These are phyloP conservation scores for Whalleya microplaca DNA, from an alignment of 2,329 filamentous ascomycete genomes.

Conservation along the genomic window DNA sequence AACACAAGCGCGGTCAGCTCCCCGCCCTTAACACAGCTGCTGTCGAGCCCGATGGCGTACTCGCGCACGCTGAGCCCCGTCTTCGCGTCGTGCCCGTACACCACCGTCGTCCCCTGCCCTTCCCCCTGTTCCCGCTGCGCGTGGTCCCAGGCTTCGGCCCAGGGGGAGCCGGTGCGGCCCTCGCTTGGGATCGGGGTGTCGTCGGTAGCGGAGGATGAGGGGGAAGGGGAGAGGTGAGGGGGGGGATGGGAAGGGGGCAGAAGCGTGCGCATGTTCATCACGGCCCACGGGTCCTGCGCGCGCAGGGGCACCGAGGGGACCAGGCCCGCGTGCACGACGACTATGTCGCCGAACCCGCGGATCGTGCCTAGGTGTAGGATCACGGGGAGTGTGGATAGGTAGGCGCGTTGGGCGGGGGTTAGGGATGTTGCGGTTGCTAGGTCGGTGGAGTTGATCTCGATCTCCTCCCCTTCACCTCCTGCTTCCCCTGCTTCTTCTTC, in stretches of 20 bases:
- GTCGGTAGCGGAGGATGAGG: not conserved
- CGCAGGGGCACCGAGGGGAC: slow-evolving; percentile 74
- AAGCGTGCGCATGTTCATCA: slow-evolving; percentile 92
- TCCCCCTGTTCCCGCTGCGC: slow-evolving; percentile 43
- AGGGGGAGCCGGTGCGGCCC: slow-evolving; percentile 60
- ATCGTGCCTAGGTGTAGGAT: slow-evolving; percentile 74
- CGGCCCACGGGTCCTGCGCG: slow-evolving; percentile 75
- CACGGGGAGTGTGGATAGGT: slow-evolving; percentile 74
- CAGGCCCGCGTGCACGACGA: slow-evolving; percentile 84
- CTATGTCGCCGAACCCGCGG: slow-evolving; percentile 59
- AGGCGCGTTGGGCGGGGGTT: slow-evolving; percentile 63
- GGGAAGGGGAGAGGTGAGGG: not conserved
- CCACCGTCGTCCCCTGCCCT: slow-evolving; percentile 61
- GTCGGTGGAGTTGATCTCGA: slow-evolving; percentile 40
- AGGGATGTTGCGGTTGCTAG: slow-evolving; percentile 61
- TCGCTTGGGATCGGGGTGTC: slow-evolving; percentile 41
- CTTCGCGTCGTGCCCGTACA: slow-evolving; percentile 88
- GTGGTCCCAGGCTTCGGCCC: slow-evolving; percentile 67
- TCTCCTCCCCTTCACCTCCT: slow-evolving; percentile 27
- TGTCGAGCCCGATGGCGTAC: slow-evolving; percentile 85
- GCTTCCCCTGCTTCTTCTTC: slow-evolving; percentile 14
- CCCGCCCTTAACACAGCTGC: slow-evolving; percentile 77
- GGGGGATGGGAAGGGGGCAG: slow-evolving; percentile 59
- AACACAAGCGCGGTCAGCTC: slow-evolving; percentile 79
- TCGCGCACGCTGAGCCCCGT: slow-evolving; percentile 62